Conservation (phyloP, 768 basidiomycete species). For the Artomyces pyxidatus region DNA sequence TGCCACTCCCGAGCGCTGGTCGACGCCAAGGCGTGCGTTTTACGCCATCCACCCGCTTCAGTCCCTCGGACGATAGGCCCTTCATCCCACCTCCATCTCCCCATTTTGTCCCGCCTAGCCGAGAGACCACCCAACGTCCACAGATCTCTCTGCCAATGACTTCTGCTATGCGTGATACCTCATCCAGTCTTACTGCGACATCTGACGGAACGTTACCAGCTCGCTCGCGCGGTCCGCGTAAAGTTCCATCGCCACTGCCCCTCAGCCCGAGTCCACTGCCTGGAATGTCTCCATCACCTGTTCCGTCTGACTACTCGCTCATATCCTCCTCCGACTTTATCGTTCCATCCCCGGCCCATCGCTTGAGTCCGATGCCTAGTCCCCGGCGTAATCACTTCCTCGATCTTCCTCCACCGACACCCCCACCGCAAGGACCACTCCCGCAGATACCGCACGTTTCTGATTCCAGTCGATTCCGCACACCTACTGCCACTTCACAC, state of each 20-base stretch:
- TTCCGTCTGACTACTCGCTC: conserved; percentile 8
- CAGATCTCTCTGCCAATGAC: neutral
- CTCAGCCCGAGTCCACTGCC: neutral
- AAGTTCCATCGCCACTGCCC: conserved; percentile 3
- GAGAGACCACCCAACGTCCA: too few relatives aligned
- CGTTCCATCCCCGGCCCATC: conserved; percentile 1
- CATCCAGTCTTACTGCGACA: too few relatives aligned
- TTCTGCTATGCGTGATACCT: too few relatives aligned
- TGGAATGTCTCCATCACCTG: neutral
- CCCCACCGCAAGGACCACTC: conserved; percentile 14
- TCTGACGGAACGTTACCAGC: conserved; percentile 2
- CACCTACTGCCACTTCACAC: neutral
- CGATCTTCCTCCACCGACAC: conserved; percentile 16
- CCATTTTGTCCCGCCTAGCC: neutral
- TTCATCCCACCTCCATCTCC: neutral
- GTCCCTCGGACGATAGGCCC: neutral
- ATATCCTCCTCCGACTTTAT: conserved; percentile 13
- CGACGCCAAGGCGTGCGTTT: conserved; percentile 7
- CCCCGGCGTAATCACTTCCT: conserved; percentile 6
- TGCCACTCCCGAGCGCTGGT: neutral
- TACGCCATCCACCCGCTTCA: conserved; percentile 9
- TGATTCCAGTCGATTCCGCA: neutral
- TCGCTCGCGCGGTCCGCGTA: neutral
- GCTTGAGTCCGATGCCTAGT: neutral
- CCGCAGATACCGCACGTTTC: conserved; percentile 5